These are phyloP conservation scores for Neurospora sublineolata DNA, from an alignment of 495 filamentous ascomycete genomes.

Conservation along the genomic window DNA sequence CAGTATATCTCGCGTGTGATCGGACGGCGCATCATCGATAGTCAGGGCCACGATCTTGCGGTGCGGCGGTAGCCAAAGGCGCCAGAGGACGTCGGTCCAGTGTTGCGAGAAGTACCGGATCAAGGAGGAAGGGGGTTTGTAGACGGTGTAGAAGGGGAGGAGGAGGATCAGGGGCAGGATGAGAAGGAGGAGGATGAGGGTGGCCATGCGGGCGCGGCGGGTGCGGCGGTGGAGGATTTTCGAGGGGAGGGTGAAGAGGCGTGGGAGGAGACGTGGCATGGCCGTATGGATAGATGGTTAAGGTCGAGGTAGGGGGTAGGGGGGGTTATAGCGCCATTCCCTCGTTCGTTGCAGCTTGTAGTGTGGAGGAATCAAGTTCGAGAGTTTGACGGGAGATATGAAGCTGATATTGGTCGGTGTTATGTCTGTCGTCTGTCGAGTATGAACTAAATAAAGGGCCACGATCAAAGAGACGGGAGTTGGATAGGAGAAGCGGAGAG, in stretches of 20 bases:
- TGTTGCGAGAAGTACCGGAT: constrained; percentile 55
- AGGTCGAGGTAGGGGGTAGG: too few species aligned
- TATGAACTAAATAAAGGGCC: neutral
- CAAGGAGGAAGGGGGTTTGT: constrained; percentile 60
- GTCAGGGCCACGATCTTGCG: constrained; percentile 64
- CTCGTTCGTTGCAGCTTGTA: neutral
- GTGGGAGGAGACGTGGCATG: constrained; percentile 20
- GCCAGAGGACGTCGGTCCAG: constrained; percentile 69
- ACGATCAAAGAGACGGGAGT: neutral
- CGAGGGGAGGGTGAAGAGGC: constrained; percentile 34
- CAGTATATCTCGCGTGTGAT: constrained; percentile 61
- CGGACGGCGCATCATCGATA: constrained; percentile 72
- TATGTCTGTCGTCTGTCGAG: neutral
- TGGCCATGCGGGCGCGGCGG: constrained; percentile 42
- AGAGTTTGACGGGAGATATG: neutral
- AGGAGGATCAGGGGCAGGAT: constrained; percentile 36
- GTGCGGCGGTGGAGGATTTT: constrained; percentile 39
- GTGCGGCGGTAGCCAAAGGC: constrained; percentile 38
- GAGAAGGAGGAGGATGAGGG: constrained; percentile 40
- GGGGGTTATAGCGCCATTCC: neutral
- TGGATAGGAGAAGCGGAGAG: neutral
- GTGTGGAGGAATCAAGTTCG: too few species aligned
- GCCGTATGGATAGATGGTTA: too few species aligned
- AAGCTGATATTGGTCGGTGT: neutral
- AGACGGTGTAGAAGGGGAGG: constrained; percentile 50